A percentile compares a stretch with the other conserved stretches of the same genome.
Evolutionary conservation across 2,329 filamentous ascomycete species (phyloP).

Genomic region (Fusarium nodosum): DNA sequence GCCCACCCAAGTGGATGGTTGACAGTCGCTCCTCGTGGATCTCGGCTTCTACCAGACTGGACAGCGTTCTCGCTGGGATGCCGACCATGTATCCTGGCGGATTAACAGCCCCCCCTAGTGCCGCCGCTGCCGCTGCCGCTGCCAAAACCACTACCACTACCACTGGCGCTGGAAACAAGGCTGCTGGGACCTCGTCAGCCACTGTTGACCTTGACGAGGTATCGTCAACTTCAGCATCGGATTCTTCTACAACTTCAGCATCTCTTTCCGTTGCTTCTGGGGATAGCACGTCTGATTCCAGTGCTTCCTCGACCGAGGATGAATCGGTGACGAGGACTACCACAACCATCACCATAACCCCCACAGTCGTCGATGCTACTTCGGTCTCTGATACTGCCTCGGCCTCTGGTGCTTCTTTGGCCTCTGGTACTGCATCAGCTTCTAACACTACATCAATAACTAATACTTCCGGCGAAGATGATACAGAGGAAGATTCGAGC

Average conservation of each 20-base stretch:
- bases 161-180: neutral
- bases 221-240: neutral
- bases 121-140: neutral
- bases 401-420: neutral
- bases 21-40: neutral
- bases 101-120: constrained; percentile 3
- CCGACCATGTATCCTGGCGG: constrained; percentile 17
- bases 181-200: neutral
- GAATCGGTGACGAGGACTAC: constrained; percentile 9
- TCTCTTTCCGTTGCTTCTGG: neutral
- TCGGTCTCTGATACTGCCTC: neutral
- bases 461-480: neutral
- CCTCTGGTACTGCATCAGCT: neutral
- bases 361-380: neutral
- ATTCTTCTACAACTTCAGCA: neutral
- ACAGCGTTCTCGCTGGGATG: constrained; percentile 8
- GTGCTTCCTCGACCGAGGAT: neutral
- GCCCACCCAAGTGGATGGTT: constrained; percentile 7
- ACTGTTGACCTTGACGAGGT: neutral
- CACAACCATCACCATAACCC: constrained; percentile 19
- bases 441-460: neutral
- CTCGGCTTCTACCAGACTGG: constrained; percentile 19
- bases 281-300: neutral
- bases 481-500: neutral
- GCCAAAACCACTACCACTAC: neutral